Evolutionary conservation across 225 moss, liverwort and hornwort species (phyloP).

Genomic region (Neckera pumila): DNA sequence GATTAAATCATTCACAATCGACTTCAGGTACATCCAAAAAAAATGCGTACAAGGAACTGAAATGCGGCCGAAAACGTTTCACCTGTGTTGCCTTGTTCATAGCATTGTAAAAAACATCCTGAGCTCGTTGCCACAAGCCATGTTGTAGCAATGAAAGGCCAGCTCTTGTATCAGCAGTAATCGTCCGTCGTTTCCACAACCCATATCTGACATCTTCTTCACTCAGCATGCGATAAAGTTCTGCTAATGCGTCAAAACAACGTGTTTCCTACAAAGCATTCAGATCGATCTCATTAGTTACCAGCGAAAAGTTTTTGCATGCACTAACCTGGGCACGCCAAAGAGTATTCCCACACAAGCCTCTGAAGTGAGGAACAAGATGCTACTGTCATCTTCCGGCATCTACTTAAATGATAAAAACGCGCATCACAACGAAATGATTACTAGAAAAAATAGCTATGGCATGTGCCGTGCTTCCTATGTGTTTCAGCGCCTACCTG

Average conservation of each 20-base stretch:
- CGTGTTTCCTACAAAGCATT: conserved; percentile 61
- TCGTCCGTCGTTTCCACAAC: conserved; percentile 85
- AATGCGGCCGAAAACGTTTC: background rate
- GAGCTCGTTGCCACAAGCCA: conserved; percentile 96
- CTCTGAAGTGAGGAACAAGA: background rate
- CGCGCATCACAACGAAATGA: background rate
- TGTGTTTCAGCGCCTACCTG: conserved; percentile 17
- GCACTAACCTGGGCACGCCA: background rate
- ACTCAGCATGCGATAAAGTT: conserved; percentile 90
- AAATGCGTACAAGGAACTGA: background rate
- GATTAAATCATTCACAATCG: background rate
- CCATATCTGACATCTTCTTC: conserved; percentile 99
- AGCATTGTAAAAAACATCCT: conserved; percentile 85
- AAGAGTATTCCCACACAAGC: background rate
- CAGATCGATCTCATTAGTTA: background rate
- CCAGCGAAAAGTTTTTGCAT: background rate
- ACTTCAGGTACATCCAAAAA: background rate
- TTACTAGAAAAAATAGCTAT: background rate
- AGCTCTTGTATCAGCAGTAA: conserved; percentile 89
- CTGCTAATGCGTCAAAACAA: conserved; percentile 96
- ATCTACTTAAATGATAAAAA: background rate
- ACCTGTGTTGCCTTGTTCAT: conserved; percentile 90
- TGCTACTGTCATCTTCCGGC: background rate
- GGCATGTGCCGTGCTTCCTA: background rate
- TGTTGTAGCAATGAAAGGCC: conserved; percentile 93